Evolutionary conservation across 2,329 filamentous ascomycete genomes (phyloP), one percentile per base, ranked within the genome.

Genomic region (Stylonectria norvegica): DNA sequence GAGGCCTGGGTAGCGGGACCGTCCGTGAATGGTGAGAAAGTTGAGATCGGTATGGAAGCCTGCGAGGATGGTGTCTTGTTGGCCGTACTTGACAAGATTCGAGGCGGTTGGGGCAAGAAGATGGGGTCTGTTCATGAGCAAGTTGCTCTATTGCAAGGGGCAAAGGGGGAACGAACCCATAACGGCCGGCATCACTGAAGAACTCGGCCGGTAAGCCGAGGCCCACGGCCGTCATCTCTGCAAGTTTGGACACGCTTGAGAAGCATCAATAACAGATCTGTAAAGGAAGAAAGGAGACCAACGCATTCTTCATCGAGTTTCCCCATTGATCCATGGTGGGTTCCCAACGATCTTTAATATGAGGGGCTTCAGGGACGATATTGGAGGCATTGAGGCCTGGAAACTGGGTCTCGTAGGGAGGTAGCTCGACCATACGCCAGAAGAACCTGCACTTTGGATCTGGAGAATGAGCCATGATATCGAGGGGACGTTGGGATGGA

Each of bases 31-130:
- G 49, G 78, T 81, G 37, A 81, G 68, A 58, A 81, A 81, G 68
- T 81, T 81, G 42, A 81, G 74, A 54, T 81, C 78, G 1, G 78
- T 81, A 60, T 81, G 78, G 66, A 81, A 81, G 27, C 78, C 78
- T 12, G 78, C 78, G 12, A 81, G 71, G 53, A 81, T 80, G 35
- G 76, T 81, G 64, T 79, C 70, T 36, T 68, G 64, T 3, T 59
- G 34, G 33, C 73, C 74, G 63, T 79, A 78, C 42, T 71, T 76
- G 10, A 47, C 38, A 10, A 81, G 70, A 55, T 81, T 75, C 0
- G 77, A 80, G 1, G 78, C 76, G 2, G 78, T 81, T 0, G 78
- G 78, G 1, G 78, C 78, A 12, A 81, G 73, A 32, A 81, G 71
- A 49, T 81, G 78, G 3, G 78, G 76, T n/a, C 75, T 77, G 15